phyloP scores from a whole-genome alignment of 2,329 filamentous ascomycete species.

The Monilinia aucupariae region DNA sequence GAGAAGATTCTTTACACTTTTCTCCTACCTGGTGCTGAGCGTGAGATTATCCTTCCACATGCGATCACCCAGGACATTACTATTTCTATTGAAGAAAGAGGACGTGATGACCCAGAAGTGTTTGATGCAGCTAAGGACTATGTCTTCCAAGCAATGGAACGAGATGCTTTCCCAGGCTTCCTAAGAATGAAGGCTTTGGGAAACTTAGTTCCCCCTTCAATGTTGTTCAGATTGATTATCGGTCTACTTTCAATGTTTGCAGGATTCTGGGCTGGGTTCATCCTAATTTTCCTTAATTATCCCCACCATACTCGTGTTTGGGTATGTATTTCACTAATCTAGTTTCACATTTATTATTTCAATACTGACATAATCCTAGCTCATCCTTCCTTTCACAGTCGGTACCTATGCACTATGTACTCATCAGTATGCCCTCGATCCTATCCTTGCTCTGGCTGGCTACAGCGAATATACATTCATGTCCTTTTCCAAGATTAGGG shows the following conservation, averaged over 20 bases:
- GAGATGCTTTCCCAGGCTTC: constrained; percentile 97
- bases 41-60: constrained; percentile 89
- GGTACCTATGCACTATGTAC: constrained; percentile 84
- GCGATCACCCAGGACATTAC: constrained; percentile 83
- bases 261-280: constrained; percentile 89
- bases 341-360: background rate
- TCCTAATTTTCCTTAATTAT: constrained; percentile 85
- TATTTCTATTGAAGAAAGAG: constrained; percentile 79
- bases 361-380: constrained; percentile 41
- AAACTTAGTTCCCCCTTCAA: constrained; percentile 87
- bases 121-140: constrained; percentile 98
- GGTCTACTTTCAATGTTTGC: constrained; percentile 84
- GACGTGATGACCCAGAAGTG: constrained; percentile 91
- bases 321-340: constrained; percentile 51
- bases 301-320: constrained; percentile 70
- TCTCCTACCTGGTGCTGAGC: constrained; percentile 86
- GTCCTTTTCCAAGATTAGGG: constrained; percentile 79
- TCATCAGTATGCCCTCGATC: constrained; percentile 94
- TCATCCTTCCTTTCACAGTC: constrained; percentile 85
- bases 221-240: constrained; percentile 77
- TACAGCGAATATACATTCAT: constrained; percentile 96
- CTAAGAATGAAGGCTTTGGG: constrained; percentile 90
- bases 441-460: constrained; percentile 80
- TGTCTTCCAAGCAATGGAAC: constrained; percentile 98
- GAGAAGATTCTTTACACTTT: constrained; percentile 99